Percentiles rank a stretch among this genome's conserved stretches.
These are phyloP conservation scores for Cercospora zeae-maydis DNA, from an alignment of 2,329 filamentous ascomycete genomes.

Conservation along the genomic window DNA sequence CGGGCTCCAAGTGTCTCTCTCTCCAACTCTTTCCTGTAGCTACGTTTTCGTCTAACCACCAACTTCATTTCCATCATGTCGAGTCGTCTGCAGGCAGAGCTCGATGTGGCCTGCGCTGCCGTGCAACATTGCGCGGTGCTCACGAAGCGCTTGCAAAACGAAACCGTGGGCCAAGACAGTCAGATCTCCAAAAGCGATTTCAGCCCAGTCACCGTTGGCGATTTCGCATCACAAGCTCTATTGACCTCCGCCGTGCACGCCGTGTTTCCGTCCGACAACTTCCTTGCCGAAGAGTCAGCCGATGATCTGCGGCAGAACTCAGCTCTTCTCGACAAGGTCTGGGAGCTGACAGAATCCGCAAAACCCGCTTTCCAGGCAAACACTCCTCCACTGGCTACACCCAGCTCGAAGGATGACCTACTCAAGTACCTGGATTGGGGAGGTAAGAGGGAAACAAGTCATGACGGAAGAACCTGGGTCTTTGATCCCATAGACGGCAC, in stretches of 20 bases:
- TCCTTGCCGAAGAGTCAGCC: slow-evolving; percentile 61
- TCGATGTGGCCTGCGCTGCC: slow-evolving; percentile 22
- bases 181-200: slow-evolving; percentile 56
- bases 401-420: slow-evolving; percentile 53
- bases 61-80: slow-evolving; percentile 3
- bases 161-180: slow-evolving; percentile 48
- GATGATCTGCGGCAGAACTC: slow-evolving; percentile 50
- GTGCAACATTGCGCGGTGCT: slow-evolving; percentile 43
- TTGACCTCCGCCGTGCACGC: slow-evolving; percentile 56
- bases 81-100: slow-evolving; percentile 20
- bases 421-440: slow-evolving; percentile 61
- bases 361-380: slow-evolving; percentile 25
- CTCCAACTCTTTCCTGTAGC: background rate
- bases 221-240: slow-evolving; percentile 62
- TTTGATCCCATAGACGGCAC: slow-evolving; percentile 65
- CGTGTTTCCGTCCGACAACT: slow-evolving; percentile 54
- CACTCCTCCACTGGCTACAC: slow-evolving; percentile 39
- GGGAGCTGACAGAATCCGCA: slow-evolving; percentile 49
- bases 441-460: slow-evolving; percentile 40
- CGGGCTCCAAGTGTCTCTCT: no score
- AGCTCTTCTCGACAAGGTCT: slow-evolving; percentile 52
- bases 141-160: slow-evolving; percentile 50
- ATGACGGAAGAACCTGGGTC: slow-evolving; percentile 53
- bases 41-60: background rate
- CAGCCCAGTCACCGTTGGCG: slow-evolving; percentile 60